Conservation (phyloP, 768 basidiomycete species). For the Leccinum subgranulosum region DNA sequence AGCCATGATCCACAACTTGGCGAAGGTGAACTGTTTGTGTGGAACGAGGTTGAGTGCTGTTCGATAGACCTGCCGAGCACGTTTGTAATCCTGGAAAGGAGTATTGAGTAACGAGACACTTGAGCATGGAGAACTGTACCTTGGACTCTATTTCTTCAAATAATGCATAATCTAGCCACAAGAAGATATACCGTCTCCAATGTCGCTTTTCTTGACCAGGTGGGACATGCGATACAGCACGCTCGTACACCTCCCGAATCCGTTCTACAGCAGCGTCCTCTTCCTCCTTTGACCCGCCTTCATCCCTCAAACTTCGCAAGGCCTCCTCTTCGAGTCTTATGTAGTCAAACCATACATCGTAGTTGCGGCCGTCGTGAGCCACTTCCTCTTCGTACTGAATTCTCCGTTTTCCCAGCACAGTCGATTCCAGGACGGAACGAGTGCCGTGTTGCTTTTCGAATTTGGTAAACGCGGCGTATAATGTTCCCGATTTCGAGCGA, state of each 20-base stretch:
- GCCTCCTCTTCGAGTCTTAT: conserved; percentile 91
- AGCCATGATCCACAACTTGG: conserved; percentile 92
- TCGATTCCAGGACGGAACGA: conserved; percentile 82
- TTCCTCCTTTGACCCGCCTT: conserved; percentile 71
- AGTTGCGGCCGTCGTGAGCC: conserved; percentile 86
- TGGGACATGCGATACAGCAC: conserved; percentile 93
- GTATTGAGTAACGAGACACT: background rate
- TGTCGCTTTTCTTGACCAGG: conserved; percentile 91
- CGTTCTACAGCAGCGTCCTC: conserved; percentile 57
- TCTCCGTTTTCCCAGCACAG: conserved; percentile 94
- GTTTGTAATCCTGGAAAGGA: conserved; percentile 64
- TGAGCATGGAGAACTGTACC: conserved; percentile 37
- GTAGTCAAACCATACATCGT: conserved; percentile 99
- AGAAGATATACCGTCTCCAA: conserved; percentile 86
- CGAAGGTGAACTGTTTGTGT: conserved; percentile 96
- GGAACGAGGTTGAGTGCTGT: conserved; percentile 87
- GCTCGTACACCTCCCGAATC: conserved; percentile 92
- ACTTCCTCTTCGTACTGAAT: conserved; percentile 99
- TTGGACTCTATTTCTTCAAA: conserved; percentile 97
- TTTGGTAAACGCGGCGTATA: conserved; percentile 93
- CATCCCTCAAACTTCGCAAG: conserved; percentile 67
- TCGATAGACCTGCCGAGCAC: conserved; percentile 89
- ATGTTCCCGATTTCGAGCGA: conserved; percentile 80
- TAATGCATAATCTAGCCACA: conserved; percentile 94
- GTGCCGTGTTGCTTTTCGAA: conserved; percentile 99